Evolutionary conservation across 345 rosid species (phyloP).

Genomic region (Salix viminalis): DNA sequence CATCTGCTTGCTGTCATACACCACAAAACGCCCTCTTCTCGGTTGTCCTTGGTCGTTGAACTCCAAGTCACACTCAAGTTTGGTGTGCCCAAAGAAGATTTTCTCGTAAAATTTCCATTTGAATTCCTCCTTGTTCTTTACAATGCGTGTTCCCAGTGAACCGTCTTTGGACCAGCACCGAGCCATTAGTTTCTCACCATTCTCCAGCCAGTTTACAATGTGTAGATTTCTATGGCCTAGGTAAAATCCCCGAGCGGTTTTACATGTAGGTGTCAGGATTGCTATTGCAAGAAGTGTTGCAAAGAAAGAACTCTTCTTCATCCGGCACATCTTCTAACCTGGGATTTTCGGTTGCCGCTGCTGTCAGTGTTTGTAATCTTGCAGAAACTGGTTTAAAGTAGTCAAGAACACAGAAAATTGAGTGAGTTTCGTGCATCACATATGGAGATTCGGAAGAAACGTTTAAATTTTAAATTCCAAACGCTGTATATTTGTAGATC

Average conservation of each 20-base stretch:
- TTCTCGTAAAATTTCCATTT: not conserved
- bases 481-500: no score
- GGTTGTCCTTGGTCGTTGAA: not conserved
- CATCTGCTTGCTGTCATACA: not conserved
- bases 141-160: not conserved
- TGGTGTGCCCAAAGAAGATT: not conserved
- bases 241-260: not conserved
- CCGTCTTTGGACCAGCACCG: constrained; percentile 3
- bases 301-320: not conserved
- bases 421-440: no score
- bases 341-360: no score
- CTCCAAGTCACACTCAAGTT: not conserved
- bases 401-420: no score
- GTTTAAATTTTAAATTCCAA: no score
- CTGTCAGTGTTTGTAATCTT: no score
- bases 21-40: constrained; percentile 4
- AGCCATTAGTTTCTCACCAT: not conserved
- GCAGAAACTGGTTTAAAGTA: no score
- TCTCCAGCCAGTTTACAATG: not conserved
- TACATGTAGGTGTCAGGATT: not conserved
- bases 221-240: not conserved
- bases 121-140: not conserved
- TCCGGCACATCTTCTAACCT: not conserved
- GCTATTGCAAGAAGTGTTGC: not conserved
- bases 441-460: no score